Conservation (phyloP, 2,329 filamentous ascomycete species). For the Cladorrhinum sp. region DNA sequence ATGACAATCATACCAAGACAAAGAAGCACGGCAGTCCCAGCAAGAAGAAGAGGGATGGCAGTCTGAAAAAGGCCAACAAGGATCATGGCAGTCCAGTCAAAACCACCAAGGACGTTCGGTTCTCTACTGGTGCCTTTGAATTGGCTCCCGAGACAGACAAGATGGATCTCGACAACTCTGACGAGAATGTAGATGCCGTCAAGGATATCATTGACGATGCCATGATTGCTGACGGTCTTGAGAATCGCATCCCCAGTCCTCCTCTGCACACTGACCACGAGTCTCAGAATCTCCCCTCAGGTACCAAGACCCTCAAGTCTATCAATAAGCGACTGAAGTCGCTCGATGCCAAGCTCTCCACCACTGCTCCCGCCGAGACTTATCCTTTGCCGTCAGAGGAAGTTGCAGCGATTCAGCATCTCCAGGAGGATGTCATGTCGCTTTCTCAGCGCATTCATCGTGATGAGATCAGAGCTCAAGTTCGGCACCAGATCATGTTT, state of each 20-base stretch:
- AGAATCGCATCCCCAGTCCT: background rate
- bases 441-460: slow-evolving; percentile 15
- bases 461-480: slow-evolving; percentile 13
- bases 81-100: background rate
- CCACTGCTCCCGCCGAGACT: background rate
- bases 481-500: slow-evolving; percentile 25
- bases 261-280: background rate
- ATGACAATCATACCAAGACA: background rate
- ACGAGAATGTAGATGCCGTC: background rate
- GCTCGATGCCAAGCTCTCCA: slow-evolving; percentile 5
- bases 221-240: background rate
- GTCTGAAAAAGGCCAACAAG: background rate
- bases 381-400: background rate
- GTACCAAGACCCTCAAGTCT: slow-evolving; percentile 15
- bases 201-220: background rate
- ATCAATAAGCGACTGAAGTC: slow-evolving; percentile 20
- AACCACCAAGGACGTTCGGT: background rate
- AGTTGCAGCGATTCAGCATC: background rate
- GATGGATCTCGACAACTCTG: background rate
- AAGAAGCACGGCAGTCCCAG: background rate
- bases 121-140: background rate
- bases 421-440: slow-evolving; percentile 1
- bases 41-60: background rate
- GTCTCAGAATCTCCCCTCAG: background rate
- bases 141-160: background rate